Base-by-base conservation (phyloP, 225 moss, liverwort and hornwort genomes). In the Physcomitrium patens region DNA sequence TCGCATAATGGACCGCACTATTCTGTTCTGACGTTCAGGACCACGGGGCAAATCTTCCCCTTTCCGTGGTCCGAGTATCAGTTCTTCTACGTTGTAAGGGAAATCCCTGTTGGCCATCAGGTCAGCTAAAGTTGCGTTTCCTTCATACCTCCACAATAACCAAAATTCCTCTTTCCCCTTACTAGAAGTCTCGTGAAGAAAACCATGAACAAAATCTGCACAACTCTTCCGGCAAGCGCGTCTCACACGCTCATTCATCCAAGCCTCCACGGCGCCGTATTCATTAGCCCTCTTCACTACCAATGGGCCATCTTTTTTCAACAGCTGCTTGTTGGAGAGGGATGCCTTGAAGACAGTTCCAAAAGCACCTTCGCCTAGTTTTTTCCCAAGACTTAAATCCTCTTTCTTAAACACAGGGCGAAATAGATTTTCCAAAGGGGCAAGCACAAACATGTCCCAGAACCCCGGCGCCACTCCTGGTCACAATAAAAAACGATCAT, bases 381-480 rank as follows among this genome's bases (percentile, higher is more conserved):
- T 99, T 65, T 95, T 99, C 22, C 88, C 91, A 74, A 99, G 81
- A 42, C 74, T 73, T 51, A 99, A 16, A 85, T 99, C 99, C 53
- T 91, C 95, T 85, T 99, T 99, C 51, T 82, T 79, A 28, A 93
- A 95, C 5, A 69, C 59, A 11, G 99, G 95, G n/a, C 99, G 93
- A 65, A 95, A 77, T 44, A 91, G 71, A 24, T 86, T 90, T 71
- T 99, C 99, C 78, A 99, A 82, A 55, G 89, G 95, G 10, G 99
- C 95, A 70, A 99, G 81, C 49, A 95, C 99, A 82, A 99, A 99
- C 99, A 99, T 99, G 83, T 99, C 99, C 99, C 99, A 99, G 72
- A 99, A 99, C 7, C 99, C 99, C 7, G 99, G 93, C 53, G 95
- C 99, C 71, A 99, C 99, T 19, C 99, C 99, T 89, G 83, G 55